Conservation (phyloP, 257 asterid genomes). For the Avicennia marina region DNA sequence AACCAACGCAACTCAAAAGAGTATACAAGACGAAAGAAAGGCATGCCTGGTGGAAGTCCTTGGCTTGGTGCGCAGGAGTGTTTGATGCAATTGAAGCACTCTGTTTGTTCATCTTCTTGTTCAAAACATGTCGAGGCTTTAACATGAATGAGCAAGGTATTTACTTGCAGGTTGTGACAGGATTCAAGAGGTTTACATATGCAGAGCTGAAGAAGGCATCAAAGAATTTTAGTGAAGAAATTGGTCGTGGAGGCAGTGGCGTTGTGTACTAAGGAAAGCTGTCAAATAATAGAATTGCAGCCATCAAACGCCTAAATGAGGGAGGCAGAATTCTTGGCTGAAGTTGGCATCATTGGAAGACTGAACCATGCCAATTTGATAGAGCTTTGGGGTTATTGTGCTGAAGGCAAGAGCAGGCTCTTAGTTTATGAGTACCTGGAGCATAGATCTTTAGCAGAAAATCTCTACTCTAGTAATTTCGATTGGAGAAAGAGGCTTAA, state of each 20-base stretch:
- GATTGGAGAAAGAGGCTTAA: slow-evolving; percentile 35
- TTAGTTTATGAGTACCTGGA: slow-evolving; percentile 36
- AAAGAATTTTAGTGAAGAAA: slow-evolving; percentile 28
- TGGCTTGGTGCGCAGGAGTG: slow-evolving; percentile 16
- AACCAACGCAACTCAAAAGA: background rate
- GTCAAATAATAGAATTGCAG: slow-evolving; percentile 29
- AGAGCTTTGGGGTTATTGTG: slow-evolving; percentile 2
- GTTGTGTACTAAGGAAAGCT: slow-evolving; percentile 33
- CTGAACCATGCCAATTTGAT: slow-evolving; percentile 6
- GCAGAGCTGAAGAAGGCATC: slow-evolving; percentile 37
- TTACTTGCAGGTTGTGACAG: slow-evolving; percentile 20
- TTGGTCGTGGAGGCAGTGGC: slow-evolving; percentile 38
- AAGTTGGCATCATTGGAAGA: background rate
- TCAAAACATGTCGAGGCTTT: slow-evolving; percentile 7
- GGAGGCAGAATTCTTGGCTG: slow-evolving; percentile 18
- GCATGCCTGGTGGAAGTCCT: slow-evolving; percentile 10
- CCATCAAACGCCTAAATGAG: slow-evolving; percentile 24
- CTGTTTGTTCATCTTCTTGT: slow-evolving; percentile 21
- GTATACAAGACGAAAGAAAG: slow-evolving; percentile 7
- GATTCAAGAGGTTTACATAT: slow-evolving; percentile 36
- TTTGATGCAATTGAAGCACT: slow-evolving; percentile 23
- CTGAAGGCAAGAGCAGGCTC: background rate
- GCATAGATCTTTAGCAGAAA: slow-evolving; percentile 28
- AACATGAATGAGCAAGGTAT: slow-evolving; percentile 8
- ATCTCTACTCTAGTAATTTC: slow-evolving; percentile 16